A percentile compares a stretch with the other conserved stretches of the same genome.
These are phyloP conservation scores for Trifolium fragiferum DNA, from an alignment of 306 rosid species.

Conservation along the genomic window DNA sequence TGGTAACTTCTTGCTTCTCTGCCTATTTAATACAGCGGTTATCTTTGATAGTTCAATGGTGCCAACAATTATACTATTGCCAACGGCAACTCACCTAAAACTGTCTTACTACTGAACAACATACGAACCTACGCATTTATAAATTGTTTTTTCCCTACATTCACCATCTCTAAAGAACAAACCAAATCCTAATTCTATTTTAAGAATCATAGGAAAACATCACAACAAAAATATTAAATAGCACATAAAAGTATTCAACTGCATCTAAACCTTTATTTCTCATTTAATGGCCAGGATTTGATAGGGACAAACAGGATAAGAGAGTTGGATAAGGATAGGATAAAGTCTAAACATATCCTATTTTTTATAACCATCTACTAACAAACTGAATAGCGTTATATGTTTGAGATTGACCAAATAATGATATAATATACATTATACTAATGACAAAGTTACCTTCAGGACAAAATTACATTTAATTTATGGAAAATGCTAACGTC, in stretches of 20 bases:
- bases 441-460: not conserved
- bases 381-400: not conserved
- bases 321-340: not conserved
- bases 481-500: no score
- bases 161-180: not conserved
- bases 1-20: not conserved
- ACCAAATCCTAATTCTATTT: not conserved
- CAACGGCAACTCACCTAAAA: not conserved
- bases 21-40: not conserved
- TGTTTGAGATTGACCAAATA: not conserved
- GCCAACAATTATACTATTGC: not conserved
- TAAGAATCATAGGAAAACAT: not conserved
- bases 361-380: not conserved
- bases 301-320: not conserved
- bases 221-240: not conserved
- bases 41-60: not conserved
- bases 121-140: not conserved
- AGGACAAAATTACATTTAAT: not conserved
- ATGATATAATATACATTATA: no score
- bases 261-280: not conserved
- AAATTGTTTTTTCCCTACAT: not conserved
- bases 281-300: not conserved
- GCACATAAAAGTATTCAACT: not conserved
- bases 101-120: not conserved
- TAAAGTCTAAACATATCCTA: not conserved